Evolutionary conservation across 768 basidiomycete genomes (phyloP).

Genomic region (Gloeostereum incarnatum): DNA sequence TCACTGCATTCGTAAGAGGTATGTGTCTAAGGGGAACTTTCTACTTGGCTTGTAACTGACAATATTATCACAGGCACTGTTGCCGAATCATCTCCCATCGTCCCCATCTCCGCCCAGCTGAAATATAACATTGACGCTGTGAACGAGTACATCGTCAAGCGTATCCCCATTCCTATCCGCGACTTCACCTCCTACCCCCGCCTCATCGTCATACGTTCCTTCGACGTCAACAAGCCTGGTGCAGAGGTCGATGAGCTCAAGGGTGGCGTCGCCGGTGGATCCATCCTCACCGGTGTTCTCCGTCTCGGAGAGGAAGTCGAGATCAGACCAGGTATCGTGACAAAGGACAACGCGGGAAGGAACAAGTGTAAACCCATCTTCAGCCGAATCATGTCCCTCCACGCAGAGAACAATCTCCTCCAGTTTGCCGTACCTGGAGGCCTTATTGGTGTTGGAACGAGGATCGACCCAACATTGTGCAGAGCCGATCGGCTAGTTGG

Average conservation of each 20-base stretch:
- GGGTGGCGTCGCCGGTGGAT: constrained; percentile 97
- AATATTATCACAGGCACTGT: constrained; percentile 65
- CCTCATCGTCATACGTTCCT: constrained; percentile 97
- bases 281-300: constrained; percentile 88
- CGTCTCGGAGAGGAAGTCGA: constrained; percentile 90
- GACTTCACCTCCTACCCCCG: constrained; percentile 89
- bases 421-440: constrained; percentile 97
- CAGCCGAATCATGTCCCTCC: constrained; percentile 81
- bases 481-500: constrained; percentile 95
- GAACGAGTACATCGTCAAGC: constrained; percentile 96
- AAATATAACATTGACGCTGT: constrained; percentile 99
- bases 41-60: constrained; percentile 1
- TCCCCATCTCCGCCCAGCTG: constrained; percentile 97
- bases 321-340: constrained; percentile 95
- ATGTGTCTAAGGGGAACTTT: constrained; percentile 8
- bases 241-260: constrained; percentile 95
- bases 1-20: constrained; percentile 94
- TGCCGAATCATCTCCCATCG: constrained; percentile 94
- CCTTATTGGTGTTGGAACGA: constrained; percentile 95
- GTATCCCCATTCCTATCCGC: constrained; percentile 89
- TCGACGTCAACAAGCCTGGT: constrained; percentile 99
- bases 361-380: constrained; percentile 93
- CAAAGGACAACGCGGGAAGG: constrained; percentile 84
- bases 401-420: constrained; percentile 91
- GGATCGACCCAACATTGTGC: constrained; percentile 93